Evolutionary conservation across 2,329 filamentous ascomycete species (phyloP).

Genomic region (Xylariaceae sp.): DNA sequence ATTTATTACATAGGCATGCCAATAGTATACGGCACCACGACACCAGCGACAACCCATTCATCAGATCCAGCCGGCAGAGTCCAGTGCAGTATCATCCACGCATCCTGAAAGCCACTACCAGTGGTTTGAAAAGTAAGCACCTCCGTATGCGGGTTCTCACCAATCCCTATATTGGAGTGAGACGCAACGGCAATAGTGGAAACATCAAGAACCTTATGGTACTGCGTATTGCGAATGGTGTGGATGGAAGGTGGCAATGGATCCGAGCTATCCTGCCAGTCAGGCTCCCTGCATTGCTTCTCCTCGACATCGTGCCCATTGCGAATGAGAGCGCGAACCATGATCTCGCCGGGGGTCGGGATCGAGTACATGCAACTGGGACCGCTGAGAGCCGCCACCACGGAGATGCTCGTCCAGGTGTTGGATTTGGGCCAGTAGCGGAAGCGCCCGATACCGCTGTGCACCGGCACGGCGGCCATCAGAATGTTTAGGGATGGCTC

Average conservation of each 20-base stretch:
- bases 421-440: neutral
- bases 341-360: neutral
- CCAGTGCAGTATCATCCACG: conserved; percentile 20
- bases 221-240: conserved; percentile 1
- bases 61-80: neutral
- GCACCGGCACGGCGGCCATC: conserved; percentile 2
- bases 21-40: conserved; percentile 2
- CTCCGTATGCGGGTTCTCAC: conserved; percentile 8
- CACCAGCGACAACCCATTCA: conserved; percentile 14
- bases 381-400: neutral
- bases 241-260: neutral
- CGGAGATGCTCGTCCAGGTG: neutral
- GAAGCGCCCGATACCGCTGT: conserved; percentile 1
- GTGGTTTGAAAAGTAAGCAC: conserved; percentile 15
- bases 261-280: neutral
- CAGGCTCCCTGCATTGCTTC: neutral
- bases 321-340: neutral
- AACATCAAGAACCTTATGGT: neutral
- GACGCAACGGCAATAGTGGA: neutral
- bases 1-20: conserved; percentile 12
- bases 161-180: neutral
- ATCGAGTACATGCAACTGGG: conserved; percentile 7
- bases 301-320: neutral
- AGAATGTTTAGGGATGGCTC: neutral
- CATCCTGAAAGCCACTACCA: conserved; percentile 9